A percentile compares a stretch with the other conserved stretches of the same genome.
phyloP scores from a whole-genome alignment of 768 basidiomycete species.

The Amanita thiersii region DNA sequence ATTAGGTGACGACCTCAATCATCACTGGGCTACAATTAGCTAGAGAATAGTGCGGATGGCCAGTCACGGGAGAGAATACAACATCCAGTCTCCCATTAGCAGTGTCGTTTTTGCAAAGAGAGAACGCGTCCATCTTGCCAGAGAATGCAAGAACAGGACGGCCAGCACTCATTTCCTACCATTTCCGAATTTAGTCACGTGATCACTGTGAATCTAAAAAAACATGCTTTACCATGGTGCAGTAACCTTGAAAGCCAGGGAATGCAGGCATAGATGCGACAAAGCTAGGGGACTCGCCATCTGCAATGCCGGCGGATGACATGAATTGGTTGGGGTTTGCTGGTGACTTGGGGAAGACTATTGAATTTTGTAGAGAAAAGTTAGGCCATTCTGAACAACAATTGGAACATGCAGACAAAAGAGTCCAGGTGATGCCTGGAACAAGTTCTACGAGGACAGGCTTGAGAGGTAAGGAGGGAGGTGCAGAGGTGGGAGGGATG shows the following conservation, averaged over 20 bases:
- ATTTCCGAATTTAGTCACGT: too few species aligned
- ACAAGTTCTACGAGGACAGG: constrained; percentile 31
- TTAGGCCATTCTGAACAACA: constrained; percentile 37
- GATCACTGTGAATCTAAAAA: too few species aligned
- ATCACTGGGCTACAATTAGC: constrained; percentile 28
- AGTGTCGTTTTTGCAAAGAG: constrained; percentile 33
- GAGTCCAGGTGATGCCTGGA: constrained; percentile 28
- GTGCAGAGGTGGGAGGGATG: constrained; percentile 26
- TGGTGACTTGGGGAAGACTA: constrained; percentile 30
- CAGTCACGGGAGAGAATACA: constrained; percentile 33
- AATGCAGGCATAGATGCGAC: constrained; percentile 36
- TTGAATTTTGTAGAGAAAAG: constrained; percentile 28
- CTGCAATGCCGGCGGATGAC: constrained; percentile 26
- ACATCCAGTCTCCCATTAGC: constrained; percentile 33
- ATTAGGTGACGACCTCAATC: constrained; percentile 30
- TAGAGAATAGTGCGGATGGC: constrained; percentile 32
- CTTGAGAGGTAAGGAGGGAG: too few species aligned
- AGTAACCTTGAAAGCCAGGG: constrained; percentile 33
- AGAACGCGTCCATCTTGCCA: constrained; percentile 30
- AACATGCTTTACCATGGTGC: constrained; percentile 26
- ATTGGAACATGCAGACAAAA: constrained; percentile 31
- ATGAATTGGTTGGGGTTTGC: constrained; percentile 29
- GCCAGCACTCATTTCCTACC: constrained; percentile 18
- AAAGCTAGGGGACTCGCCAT: constrained; percentile 35
- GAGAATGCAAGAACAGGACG: constrained; percentile 29